phyloP scores from a whole-genome alignment of 208 protist genomes.

The Leishmania braziliensis region DNA sequence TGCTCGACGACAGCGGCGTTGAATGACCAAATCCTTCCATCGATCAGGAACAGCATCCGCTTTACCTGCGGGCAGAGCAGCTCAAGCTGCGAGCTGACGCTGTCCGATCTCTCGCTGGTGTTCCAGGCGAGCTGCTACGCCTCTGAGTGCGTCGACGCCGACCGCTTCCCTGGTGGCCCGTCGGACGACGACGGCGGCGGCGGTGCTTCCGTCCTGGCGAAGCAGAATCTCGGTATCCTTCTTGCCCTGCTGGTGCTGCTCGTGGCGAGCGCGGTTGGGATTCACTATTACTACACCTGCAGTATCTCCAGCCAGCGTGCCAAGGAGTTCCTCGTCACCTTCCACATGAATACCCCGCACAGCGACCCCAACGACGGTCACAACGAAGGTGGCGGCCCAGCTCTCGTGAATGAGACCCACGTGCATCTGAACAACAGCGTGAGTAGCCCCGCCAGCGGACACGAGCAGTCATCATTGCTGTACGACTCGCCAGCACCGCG shows the following conservation, averaged over 20 bases:
- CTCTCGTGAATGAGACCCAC: not conserved
- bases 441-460: not conserved
- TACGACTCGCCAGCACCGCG: conserved; percentile 7
- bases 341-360: conserved; percentile 40
- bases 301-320: conserved; percentile 33
- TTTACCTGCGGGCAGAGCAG: conserved; percentile 43
- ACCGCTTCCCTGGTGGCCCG: conserved; percentile 45
- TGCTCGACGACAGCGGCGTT: conserved; percentile 63
- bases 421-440: not conserved
- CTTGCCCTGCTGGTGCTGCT: conserved; percentile 42
- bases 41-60: conserved; percentile 61
- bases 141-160: conserved; percentile 73
- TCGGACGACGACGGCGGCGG: conserved; percentile 9
- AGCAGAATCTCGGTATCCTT: conserved; percentile 25
- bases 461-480: conserved; percentile 6
- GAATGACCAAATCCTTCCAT: conserved; percentile 52
- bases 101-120: conserved; percentile 61
- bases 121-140: conserved; percentile 73
- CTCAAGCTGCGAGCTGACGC: conserved; percentile 50
- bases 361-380: conserved; percentile 4
- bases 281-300: conserved; percentile 41
- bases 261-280: conserved; percentile 28
- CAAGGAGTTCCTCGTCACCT: conserved; percentile 64
- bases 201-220: conserved; percentile 10
- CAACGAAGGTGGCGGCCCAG: not conserved